Evolutionary conservation across 257 asterid genomes (phyloP), one percentile per base, ranked within the genome.

Genomic region (Nicotiana otophora): DNA sequence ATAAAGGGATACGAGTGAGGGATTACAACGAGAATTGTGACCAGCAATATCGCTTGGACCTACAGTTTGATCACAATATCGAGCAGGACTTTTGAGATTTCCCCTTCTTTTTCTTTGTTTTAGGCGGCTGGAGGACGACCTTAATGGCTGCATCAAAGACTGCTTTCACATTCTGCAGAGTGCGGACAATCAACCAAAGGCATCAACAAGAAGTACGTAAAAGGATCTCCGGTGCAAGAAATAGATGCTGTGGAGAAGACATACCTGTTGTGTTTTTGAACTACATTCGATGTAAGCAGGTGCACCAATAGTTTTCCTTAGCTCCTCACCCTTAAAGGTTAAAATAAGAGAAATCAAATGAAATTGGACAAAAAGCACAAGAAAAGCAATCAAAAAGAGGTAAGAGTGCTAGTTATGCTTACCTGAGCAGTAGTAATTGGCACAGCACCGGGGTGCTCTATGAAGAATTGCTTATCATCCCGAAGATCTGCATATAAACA

Each of bases 371-470:
- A 42, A 7, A 70, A 7, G 23, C 12, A 0, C 9, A 23, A 62
- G 19, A 26, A 26, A 62, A 19, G 12, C 26, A 31, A 3, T 31
- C 34, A 31, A 31, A 31, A 31, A 31, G 34, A 3, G 61, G 79
- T 1, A 74, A 46, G 15, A 48, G 62, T 14, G 79, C 79, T 74
- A 48, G 79, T 74, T 23, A 46, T 66, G 72, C 82, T 83, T 85
- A 95, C 98, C 91, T 95, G 98, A 81, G 96, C 98, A 62, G 95
- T 82, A 82, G 94, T 84, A 86, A 95, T 95, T 57, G 98, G 97
- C 77, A 90, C 97, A 84, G 98, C 94, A 82, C 97, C 98, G 83
- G 98, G 97, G 88, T 95, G 97, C 90, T 93, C 97, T 11, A 87
- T 57, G 53, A 95, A 91, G 92, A 91, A 93, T 79, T 95, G 97